Percentiles rank a stretch among this genome's conserved stretches.
These are phyloP conservation scores for Fomitopsis schrenkii DNA, from an alignment of 1,284 basidiomycete species.

Conservation along the genomic window DNA sequence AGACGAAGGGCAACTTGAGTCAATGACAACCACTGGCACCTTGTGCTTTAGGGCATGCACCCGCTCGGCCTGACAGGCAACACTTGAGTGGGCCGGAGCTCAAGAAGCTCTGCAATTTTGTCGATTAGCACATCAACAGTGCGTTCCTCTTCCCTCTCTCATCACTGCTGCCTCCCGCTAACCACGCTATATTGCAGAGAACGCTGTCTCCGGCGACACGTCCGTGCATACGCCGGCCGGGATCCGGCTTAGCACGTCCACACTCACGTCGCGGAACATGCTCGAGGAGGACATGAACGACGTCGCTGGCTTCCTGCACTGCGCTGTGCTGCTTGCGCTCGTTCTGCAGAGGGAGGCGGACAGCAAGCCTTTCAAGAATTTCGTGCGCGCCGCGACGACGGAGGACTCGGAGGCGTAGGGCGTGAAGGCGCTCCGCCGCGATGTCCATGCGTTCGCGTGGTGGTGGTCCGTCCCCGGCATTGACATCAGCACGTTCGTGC, in stretches of 20 bases:
- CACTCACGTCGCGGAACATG: conserved; percentile 95
- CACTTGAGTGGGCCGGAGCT: no score
- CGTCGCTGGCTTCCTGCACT: conserved; percentile 75
- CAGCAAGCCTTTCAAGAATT: conserved; percentile 94
- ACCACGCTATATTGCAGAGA: conserved; percentile 51
- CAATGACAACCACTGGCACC: no score
- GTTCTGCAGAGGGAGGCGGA: conserved; percentile 92
- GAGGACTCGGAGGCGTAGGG: conserved; percentile 63
- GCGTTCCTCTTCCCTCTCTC: no score
- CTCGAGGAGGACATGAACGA: conserved; percentile 47
- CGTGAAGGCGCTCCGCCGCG: conserved; percentile 70
- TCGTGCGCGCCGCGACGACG: conserved; percentile 78
- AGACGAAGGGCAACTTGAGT: no score
- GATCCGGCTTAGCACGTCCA: conserved; percentile 86
- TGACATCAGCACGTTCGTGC: no score
- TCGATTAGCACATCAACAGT: no score
- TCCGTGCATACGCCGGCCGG: conserved; percentile 83
- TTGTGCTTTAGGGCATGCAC: no score
- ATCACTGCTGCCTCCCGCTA: no score
- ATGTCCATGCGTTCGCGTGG: conserved; percentile 77
- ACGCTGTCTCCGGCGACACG: conserved; percentile 93
- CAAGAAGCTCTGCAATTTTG: no score
- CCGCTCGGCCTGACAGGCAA: no score
- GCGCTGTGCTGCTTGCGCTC: conserved; percentile 85
- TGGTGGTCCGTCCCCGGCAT: no score